Percentiles rank a stretch among this genome's conserved stretches.
These are phyloP conservation scores for Pichia scutulata DNA, from an alignment of 805 yeast genomes.

Conservation along the genomic window DNA sequence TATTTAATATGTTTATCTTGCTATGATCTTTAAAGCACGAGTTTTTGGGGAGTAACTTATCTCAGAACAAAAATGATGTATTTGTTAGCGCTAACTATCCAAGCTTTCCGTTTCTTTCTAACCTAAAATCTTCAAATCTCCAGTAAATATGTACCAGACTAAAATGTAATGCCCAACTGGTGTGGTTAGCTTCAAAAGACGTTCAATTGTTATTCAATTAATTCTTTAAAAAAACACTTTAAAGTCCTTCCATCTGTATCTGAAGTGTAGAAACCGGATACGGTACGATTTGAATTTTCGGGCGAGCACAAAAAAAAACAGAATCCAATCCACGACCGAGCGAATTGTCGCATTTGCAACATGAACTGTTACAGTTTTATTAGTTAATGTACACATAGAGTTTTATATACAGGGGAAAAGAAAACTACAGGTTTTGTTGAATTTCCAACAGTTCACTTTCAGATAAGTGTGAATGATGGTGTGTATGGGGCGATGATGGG, in stretches of 20 bases:
- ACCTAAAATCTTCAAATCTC: neutral
- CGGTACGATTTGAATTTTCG: neutral
- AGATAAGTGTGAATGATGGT: slow-evolving; percentile 2
- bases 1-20: too few relatives aligned
- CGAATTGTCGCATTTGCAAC: neutral
- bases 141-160: neutral
- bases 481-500: neutral
- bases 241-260: too few relatives aligned
- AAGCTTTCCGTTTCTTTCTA: neutral
- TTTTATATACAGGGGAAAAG: neutral
- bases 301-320: neutral
- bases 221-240: neutral
- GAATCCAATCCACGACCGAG: neutral
- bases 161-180: too few relatives aligned
- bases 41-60: too few relatives aligned
- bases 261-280: neutral
- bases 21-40: too few relatives aligned
- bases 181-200: neutral
- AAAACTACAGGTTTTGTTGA: neutral
- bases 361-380: neutral
- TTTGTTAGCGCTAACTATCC: too few relatives aligned
- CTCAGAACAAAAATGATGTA: too few relatives aligned
- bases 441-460: slow-evolving; percentile 2
- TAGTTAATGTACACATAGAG: neutral
- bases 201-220: neutral